These are phyloP conservation scores for Myrica gale DNA, from an alignment of 306 rosid genomes.

Conservation along the genomic window DNA sequence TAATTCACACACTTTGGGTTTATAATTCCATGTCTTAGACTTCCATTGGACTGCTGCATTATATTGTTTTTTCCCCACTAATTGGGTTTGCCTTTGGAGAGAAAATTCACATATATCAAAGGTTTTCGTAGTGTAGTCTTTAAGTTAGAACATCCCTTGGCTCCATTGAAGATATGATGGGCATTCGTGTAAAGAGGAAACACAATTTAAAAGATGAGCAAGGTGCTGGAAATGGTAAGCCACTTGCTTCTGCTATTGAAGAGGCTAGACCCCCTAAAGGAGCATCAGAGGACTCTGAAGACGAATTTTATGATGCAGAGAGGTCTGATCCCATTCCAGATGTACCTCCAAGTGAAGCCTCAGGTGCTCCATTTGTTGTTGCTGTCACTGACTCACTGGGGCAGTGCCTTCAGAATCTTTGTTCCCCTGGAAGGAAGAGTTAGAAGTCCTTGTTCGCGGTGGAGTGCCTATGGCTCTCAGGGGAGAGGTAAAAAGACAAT, in stretches of 20 bases:
- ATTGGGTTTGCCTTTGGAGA: too few species aligned
- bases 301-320: conserved; percentile 95
- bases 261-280: conserved; percentile 66
- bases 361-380: conserved; percentile 45
- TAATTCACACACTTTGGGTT: too few species aligned
- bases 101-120: too few species aligned
- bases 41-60: too few species aligned
- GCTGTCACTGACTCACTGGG: conserved; percentile 43
- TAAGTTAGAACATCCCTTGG: conserved; percentile 83
- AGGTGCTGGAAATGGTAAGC: conserved; percentile 45
- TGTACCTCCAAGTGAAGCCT: conserved; percentile 53
- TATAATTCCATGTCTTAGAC: too few species aligned
- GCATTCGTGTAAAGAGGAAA: conserved; percentile 77
- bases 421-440: conserved; percentile 87
- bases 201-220: conserved; percentile 45
- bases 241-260: conserved; percentile 42
- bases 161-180: conserved; percentile 84
- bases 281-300: conserved; percentile 86
- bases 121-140: too few species aligned
- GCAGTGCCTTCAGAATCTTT: conserved; percentile 46
- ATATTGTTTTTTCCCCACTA: too few species aligned
- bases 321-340: conserved; percentile 86
- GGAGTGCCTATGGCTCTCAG: conserved; percentile 99
- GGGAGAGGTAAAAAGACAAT: conserved; percentile 72
- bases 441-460: conserved; percentile 99